Evolutionary conservation across 441 rosid genomes (phyloP).

Genomic region (Populus hybrid): DNA sequence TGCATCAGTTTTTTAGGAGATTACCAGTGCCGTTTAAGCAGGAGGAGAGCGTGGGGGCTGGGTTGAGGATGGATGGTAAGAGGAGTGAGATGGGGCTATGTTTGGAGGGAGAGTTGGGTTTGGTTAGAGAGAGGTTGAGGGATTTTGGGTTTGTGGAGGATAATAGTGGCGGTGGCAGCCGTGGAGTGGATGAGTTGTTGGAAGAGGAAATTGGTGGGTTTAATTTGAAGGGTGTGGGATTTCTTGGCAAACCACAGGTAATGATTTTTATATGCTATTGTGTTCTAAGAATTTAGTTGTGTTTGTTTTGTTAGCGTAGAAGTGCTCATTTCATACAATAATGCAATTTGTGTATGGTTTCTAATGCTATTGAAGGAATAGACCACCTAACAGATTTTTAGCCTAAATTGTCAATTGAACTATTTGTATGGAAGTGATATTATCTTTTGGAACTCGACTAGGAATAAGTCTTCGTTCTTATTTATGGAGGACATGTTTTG

Average conservation of each 20-base stretch:
- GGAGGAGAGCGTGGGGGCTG: slow-evolving; percentile 39
- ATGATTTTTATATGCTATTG: not conserved
- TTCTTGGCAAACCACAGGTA: slow-evolving; percentile 73
- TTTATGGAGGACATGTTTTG: not conserved
- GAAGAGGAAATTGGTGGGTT: slow-evolving; percentile 41
- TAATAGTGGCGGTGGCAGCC: slow-evolving; percentile 20
- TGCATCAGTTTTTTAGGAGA: slow-evolving; percentile 74
- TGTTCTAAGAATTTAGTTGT: not conserved
- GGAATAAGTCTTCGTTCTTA: not conserved
- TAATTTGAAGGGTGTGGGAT: slow-evolving; percentile 49
- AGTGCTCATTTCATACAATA: not conserved
- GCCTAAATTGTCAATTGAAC: not conserved
- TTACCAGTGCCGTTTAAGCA: slow-evolving; percentile 64
- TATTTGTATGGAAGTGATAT: too few relatives aligned
- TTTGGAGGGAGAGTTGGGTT: slow-evolving; percentile 42
- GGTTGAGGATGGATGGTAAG: slow-evolving; percentile 19
- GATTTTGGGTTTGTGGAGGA: slow-evolving; percentile 40
- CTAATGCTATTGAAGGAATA: not conserved
- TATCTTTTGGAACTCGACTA: not conserved
- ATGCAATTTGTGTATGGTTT: too few relatives aligned
- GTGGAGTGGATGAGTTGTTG: slow-evolving; percentile 29
- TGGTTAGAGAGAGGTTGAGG: too few relatives aligned
- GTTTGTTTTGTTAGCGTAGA: not conserved
- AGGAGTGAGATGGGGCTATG: slow-evolving; percentile 11
- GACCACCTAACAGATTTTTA: not conserved